Evolutionary conservation across 2,329 filamentous ascomycete species (phyloP).

Genomic region (Colletotrichum paranaense): DNA sequence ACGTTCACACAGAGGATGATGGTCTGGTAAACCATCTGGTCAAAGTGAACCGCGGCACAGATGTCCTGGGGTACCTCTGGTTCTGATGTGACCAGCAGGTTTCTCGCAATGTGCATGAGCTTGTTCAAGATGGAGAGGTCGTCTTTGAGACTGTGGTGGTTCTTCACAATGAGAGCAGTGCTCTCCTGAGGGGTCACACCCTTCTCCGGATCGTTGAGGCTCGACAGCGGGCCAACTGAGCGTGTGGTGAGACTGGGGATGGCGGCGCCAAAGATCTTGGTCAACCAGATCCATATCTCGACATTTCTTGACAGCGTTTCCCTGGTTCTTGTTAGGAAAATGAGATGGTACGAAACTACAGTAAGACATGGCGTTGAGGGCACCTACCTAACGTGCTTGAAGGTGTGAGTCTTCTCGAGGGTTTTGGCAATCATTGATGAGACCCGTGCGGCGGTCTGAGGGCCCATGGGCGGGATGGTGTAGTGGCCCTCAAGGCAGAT

Average conservation of each 20-base stretch:
- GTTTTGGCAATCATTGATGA: constrained; percentile 69
- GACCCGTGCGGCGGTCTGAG: constrained; percentile 64
- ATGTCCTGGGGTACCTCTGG: constrained; percentile 75
- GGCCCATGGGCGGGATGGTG: constrained; percentile 67
- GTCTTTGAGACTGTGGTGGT: constrained; percentile 70
- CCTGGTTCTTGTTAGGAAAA: constrained; percentile 47
- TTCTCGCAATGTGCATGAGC: constrained; percentile 74
- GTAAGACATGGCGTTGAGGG: neutral
- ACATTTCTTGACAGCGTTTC: constrained; percentile 72
- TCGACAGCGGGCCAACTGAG: constrained; percentile 66
- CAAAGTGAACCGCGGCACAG: constrained; percentile 72
- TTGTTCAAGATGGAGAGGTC: constrained; percentile 74
- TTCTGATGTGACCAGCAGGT: constrained; percentile 72
- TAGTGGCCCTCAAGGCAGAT: constrained; percentile 73
- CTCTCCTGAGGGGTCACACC: constrained; percentile 71
- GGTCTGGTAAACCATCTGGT: constrained; percentile 74
- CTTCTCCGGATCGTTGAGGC: constrained; percentile 64
- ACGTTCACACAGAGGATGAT: constrained; percentile 75
- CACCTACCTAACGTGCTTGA: constrained; percentile 68
- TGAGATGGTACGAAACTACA: constrained; percentile 3
- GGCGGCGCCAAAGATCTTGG: constrained; percentile 70
- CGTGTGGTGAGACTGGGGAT: constrained; percentile 70
- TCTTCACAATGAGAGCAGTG: constrained; percentile 71
- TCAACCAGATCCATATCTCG: constrained; percentile 74
- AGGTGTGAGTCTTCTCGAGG: constrained; percentile 72